Evolutionary conservation across 176 grass and related monocot genomes (phyloP).

Genomic region (Eremochloa ophiuroides): DNA sequence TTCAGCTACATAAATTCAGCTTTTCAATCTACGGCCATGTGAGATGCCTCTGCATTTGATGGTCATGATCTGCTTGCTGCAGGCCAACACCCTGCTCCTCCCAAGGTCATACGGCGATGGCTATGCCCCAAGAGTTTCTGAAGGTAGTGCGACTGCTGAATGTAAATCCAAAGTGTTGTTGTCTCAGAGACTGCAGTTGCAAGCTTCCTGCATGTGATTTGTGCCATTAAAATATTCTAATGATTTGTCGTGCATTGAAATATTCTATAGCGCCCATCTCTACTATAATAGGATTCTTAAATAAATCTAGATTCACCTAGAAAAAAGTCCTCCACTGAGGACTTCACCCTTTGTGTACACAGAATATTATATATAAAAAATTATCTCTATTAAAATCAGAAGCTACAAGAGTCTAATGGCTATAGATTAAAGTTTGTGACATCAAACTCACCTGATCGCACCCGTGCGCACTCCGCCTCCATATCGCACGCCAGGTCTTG

Average conservation of each 20-base stretch:
- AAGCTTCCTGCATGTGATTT: neutral
- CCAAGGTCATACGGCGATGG: constrained; percentile 74
- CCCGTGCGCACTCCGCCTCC: too few species aligned
- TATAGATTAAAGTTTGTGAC: too few species aligned
- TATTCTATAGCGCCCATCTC: neutral
- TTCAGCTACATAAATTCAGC: neutral
- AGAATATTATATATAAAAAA: too few species aligned
- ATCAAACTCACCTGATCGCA: too few species aligned
- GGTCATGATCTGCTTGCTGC: constrained; percentile 74
- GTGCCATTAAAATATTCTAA: neutral
- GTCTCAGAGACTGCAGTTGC: neutral
- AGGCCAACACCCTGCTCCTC: constrained; percentile 85
- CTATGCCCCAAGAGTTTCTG: constrained; percentile 72
- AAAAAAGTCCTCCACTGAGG: too few species aligned
- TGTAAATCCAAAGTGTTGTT: neutral
- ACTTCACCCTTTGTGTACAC: too few species aligned
- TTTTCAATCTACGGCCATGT: constrained; percentile 41
- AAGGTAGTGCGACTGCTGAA: constrained; percentile 55
- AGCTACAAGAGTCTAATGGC: too few species aligned
- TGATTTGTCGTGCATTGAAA: neutral
- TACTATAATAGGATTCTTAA: too few species aligned
- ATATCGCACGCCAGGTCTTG: too few species aligned
- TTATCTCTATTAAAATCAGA: too few species aligned
- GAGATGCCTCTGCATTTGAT: constrained; percentile 91
- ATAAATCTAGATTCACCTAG: too few species aligned